phyloP scores from a whole-genome alignment of 2,329 filamentous ascomycete genomes.

The Xylariaceae sp. region DNA sequence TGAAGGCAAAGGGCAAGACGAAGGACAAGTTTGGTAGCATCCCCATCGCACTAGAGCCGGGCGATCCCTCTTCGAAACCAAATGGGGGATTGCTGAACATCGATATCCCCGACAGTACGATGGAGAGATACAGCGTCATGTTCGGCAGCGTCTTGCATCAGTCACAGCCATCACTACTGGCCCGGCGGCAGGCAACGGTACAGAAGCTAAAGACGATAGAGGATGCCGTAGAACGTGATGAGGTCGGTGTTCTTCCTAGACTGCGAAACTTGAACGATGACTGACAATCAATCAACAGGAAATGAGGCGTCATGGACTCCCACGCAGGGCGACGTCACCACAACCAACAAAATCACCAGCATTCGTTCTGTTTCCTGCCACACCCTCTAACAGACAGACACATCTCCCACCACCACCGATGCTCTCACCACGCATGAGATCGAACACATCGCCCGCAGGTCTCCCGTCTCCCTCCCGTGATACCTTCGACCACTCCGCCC shows the following conservation, averaged over 20 bases:
- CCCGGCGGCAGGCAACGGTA: slow-evolving; percentile 55
- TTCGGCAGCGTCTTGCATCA: slow-evolving; percentile 70
- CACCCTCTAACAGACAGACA: slow-evolving; percentile 19
- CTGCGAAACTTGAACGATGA: slow-evolving; percentile 7
- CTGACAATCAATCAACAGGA: slow-evolving; percentile 2
- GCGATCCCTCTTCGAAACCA: slow-evolving; percentile 3
- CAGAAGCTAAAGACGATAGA: slow-evolving; percentile 53
- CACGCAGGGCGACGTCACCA: slow-evolving; percentile 46
- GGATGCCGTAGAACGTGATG: slow-evolving; percentile 36
- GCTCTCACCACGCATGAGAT: slow-evolving; percentile 40
- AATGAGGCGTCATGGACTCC: background rate
- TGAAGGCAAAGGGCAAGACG: slow-evolving; percentile 8
- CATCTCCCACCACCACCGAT: slow-evolving; percentile 20
- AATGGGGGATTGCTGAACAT: slow-evolving; percentile 58
- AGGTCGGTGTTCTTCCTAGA: slow-evolving; percentile 22
- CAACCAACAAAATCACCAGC: slow-evolving; percentile 40
- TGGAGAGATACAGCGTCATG: slow-evolving; percentile 95
- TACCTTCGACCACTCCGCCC: slow-evolving; percentile 25
- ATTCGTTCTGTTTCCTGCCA: slow-evolving; percentile 41
- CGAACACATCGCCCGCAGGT: slow-evolving; percentile 51
- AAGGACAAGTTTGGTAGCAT: slow-evolving; percentile 23
- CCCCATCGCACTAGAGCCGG: slow-evolving; percentile 17
- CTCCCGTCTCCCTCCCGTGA: slow-evolving; percentile 39
- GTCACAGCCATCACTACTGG: slow-evolving; percentile 44
- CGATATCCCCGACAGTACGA: slow-evolving; percentile 71